Percentiles rank a stretch among this genome's conserved stretches.
Conservation (phyloP, 2,329 filamentous ascomycete genomes). For the Aspergillus pseudoviridinutans region DNA sequence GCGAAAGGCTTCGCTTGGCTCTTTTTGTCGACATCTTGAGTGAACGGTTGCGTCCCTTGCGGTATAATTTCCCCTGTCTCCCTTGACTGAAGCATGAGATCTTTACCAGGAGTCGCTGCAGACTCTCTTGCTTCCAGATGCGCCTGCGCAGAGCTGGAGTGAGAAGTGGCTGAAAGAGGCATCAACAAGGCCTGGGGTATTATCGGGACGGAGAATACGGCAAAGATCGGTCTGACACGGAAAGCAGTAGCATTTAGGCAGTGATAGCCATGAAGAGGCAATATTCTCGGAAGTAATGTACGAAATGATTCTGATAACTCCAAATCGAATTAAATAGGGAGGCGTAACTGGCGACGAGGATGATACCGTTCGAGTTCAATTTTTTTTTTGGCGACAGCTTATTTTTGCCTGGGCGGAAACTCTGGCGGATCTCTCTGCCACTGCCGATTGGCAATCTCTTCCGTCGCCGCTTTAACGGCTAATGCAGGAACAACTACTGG, state of each 20-base stretch:
- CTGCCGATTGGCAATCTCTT: constrained; percentile 5
- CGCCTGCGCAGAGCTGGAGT: constrained; percentile 25
- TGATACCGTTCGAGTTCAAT: neutral
- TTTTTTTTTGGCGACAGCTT: neutral
- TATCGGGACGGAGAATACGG: neutral
- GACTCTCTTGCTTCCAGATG: constrained; percentile 16
- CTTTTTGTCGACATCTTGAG: constrained; percentile 19
- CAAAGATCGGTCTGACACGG: neutral
- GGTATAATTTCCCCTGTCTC: constrained; percentile 38
- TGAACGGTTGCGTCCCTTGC: constrained; percentile 16
- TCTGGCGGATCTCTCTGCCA: constrained; percentile 5
- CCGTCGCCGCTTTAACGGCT: neutral
- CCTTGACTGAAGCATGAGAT: constrained; percentile 27
- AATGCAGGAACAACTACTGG: neutral
- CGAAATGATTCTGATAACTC: neutral
- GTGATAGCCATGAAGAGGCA: neutral
- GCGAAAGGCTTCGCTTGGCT: constrained; percentile 73
- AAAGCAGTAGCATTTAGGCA: neutral
- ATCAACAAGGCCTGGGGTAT: constrained; percentile 11
- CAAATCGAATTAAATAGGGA: neutral
- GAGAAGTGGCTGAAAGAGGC: constrained; percentile 19
- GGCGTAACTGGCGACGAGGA: neutral
- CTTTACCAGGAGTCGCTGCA: constrained; percentile 10
- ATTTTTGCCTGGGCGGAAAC: constrained; percentile 7
- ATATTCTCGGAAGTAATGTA: neutral